Conservation (phyloP, 1,139 yeast species). For the Zygoascus meyerae region DNA sequence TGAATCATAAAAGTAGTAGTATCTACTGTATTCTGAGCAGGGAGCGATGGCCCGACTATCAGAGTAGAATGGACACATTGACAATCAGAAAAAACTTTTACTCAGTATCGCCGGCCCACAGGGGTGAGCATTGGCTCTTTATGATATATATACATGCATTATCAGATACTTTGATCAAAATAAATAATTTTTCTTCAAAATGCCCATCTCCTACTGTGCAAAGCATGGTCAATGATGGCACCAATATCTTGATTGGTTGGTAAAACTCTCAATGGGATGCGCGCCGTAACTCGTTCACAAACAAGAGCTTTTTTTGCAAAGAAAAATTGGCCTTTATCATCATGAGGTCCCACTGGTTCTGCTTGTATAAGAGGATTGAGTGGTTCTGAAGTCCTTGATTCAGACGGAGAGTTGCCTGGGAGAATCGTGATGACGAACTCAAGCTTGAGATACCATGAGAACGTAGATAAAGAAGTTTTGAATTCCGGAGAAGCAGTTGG, state of each 20-base stretch:
- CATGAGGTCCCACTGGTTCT: constrained; percentile 6
- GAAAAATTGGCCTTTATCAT: constrained; percentile 19
- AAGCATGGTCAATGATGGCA: constrained; percentile 25
- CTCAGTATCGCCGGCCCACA: too few species aligned
- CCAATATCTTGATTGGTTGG: constrained; percentile 32
- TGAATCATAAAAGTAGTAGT: too few species aligned
- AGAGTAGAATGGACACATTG: too few species aligned
- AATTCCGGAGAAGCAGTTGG: constrained; percentile 35
- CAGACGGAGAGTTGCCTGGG: not conserved
- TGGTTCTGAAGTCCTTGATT: not conserved
- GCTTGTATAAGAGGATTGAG: not conserved
- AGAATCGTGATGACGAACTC: constrained; percentile 32
- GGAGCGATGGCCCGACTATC: too few species aligned
- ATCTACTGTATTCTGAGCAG: too few species aligned
- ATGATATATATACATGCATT: not conserved
- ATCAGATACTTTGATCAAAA: not conserved
- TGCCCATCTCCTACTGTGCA: constrained; percentile 18
- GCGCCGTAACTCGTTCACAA: constrained; percentile 30
- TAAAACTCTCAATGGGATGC: constrained; percentile 31
- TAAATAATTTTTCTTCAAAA: constrained; percentile 13
- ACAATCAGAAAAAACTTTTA: too few species aligned
- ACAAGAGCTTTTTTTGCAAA: constrained; percentile 26
- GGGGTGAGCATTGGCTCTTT: too few species aligned
- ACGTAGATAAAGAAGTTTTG: constrained; percentile 29
- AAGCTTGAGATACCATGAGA: constrained; percentile 33